These are phyloP conservation scores for Afroboletus lepidellus DNA, from an alignment of 1,284 basidiomycete genomes.

Conservation along the genomic window DNA sequence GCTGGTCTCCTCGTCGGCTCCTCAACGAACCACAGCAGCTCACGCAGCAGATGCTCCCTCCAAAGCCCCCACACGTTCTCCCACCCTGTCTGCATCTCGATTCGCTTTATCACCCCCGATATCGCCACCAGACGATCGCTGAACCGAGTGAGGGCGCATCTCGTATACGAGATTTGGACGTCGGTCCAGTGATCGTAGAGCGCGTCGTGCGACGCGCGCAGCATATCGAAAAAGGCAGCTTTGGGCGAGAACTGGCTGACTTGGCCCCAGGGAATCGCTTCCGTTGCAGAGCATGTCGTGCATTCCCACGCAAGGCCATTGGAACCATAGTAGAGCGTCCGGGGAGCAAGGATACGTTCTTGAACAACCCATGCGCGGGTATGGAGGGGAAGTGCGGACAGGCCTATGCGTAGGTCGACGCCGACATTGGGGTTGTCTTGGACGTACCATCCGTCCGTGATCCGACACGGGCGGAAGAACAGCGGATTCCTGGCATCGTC, in stretches of 20 bases:
- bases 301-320: constrained; percentile 1
- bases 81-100: not conserved
- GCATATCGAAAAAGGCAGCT: not conserved
- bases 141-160: not conserved
- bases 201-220: not conserved
- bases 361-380: constrained; percentile 1
- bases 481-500: not conserved
- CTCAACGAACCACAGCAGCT: not conserved
- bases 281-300: not conserved
- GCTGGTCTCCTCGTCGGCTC: not conserved
- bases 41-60: not conserved
- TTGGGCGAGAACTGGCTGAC: not conserved
- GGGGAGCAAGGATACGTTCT: not conserved
- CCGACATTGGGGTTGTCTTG: not conserved
- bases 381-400: not conserved
- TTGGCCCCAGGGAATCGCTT: not conserved
- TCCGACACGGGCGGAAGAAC: not conserved
- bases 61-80: not conserved
- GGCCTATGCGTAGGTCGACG: not conserved
- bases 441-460: not conserved
- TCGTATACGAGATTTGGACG: not conserved
- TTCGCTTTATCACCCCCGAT: not conserved
- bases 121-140: not conserved
- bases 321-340: not conserved
- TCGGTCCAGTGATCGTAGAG: not conserved